These are phyloP conservation scores for Monosporascus sp. DNA, from an alignment of 2,329 filamentous ascomycete genomes.

Conservation along the genomic window DNA sequence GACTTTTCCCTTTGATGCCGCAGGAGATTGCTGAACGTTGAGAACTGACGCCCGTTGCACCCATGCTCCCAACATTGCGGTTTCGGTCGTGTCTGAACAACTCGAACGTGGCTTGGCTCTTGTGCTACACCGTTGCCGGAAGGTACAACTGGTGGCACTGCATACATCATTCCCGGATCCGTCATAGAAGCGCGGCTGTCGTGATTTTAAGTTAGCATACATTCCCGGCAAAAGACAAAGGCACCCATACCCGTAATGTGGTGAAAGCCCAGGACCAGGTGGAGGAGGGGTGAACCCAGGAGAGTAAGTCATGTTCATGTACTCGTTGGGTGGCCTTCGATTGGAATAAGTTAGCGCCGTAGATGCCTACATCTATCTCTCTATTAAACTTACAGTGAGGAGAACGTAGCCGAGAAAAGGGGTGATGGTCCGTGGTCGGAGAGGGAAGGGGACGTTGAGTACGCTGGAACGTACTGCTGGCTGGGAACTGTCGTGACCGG, in stretches of 20 bases:
- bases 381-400: slow-evolving; percentile 16
- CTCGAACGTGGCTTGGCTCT: slow-evolving; percentile 52
- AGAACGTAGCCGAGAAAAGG: slow-evolving; percentile 25
- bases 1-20: slow-evolving; percentile 93
- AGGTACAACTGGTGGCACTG: slow-evolving; percentile 33
- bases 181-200: slow-evolving; percentile 37
- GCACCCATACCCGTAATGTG: slow-evolving; percentile 37
- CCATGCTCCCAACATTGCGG: slow-evolving; percentile 97
- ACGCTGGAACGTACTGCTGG: slow-evolving; percentile 44
- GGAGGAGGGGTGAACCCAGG: slow-evolving; percentile 26
- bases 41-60: slow-evolving; percentile 92
- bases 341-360: slow-evolving; percentile 17
- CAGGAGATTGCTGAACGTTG: slow-evolving; percentile 90
- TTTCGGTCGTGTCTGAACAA: slow-evolving; percentile 77
- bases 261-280: slow-evolving; percentile 23
- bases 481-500: slow-evolving; percentile 38
- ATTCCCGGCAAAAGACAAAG: slow-evolving; percentile 3
- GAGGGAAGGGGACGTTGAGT: slow-evolving; percentile 39
- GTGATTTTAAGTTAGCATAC: slow-evolving; percentile 6
- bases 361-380: background rate
- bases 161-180: slow-evolving; percentile 40
- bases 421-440: slow-evolving; percentile 33
- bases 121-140: slow-evolving; percentile 28
- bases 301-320: slow-evolving; percentile 41
- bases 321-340: slow-evolving; percentile 30